Conservation (phyloP, 2,329 filamentous ascomycete genomes). For the Phialophora tarda region DNA sequence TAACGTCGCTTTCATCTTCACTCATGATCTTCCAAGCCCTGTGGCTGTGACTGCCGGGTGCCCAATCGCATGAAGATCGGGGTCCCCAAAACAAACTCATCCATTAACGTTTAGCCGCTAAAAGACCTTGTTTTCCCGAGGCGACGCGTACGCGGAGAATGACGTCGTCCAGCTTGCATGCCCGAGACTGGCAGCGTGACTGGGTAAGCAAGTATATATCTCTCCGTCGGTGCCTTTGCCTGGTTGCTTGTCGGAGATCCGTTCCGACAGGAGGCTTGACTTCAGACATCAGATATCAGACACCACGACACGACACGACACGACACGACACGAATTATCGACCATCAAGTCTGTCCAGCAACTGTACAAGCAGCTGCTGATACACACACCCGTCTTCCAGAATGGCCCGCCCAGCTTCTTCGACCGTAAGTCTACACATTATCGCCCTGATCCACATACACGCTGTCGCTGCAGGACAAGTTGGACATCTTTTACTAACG, state of each 20-base stretch:
- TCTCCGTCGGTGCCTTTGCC: neutral
- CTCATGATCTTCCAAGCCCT: neutral
- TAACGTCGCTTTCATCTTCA: neutral
- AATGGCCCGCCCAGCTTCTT: slow-evolving; percentile 26
- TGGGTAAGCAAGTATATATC: no score
- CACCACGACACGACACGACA: neutral
- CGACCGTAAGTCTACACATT: slow-evolving; percentile 15
- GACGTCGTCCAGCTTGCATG: neutral
- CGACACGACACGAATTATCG: neutral
- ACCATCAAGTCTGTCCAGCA: neutral
- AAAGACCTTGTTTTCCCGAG: slow-evolving; percentile 8
- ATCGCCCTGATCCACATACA: no score
- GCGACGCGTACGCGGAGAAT: neutral
- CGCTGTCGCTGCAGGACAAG: no score
- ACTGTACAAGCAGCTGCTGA: neutral
- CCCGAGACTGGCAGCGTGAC: no score
- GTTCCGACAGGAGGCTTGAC: neutral
- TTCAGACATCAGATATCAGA: neutral
- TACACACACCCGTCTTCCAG: neutral
- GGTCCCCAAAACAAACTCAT: neutral
- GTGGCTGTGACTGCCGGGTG: neutral
- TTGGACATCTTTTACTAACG: neutral
- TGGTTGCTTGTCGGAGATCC: neutral
- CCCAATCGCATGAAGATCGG: neutral
- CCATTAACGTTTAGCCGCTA: slow-evolving; percentile 10